Conservation (phyloP, 1,284 basidiomycete species). For the Sanghuangporus sanghuang region DNA sequence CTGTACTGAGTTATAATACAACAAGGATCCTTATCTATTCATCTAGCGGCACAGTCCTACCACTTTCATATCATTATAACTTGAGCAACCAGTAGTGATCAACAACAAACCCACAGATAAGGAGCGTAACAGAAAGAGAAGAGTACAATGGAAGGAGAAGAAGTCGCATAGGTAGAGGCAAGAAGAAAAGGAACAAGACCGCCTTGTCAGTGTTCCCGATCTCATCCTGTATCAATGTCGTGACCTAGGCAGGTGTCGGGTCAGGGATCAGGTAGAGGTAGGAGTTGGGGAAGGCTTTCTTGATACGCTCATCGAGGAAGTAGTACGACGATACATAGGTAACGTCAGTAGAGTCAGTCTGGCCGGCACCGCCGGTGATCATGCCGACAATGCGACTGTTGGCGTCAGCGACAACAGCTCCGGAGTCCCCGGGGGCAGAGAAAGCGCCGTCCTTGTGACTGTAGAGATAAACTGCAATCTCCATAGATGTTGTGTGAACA, state of each 20-base stretch:
- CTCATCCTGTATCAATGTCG: too few relatives aligned
- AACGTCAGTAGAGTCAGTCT: not conserved
- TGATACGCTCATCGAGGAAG: constrained; percentile 1
- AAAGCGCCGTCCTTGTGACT: constrained; percentile 27
- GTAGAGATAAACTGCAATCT: constrained; percentile 27
- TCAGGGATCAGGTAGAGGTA: not conserved
- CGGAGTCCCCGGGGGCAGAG: constrained; percentile 30
- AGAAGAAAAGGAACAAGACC: too few relatives aligned
- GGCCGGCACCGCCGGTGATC: constrained; percentile 4
- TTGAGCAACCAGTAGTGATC: too few relatives aligned
- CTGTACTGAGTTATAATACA: too few relatives aligned
- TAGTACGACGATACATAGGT: constrained; percentile 1
- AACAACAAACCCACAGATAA: too few relatives aligned
- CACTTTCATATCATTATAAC: too few relatives aligned
- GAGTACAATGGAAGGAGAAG: too few relatives aligned
- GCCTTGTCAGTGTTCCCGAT: too few relatives aligned
- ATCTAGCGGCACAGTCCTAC: too few relatives aligned
- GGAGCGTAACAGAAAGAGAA: too few relatives aligned
- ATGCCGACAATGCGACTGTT: constrained; percentile 20
- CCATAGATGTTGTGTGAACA: constrained; percentile 27
- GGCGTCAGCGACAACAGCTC: constrained; percentile 22
- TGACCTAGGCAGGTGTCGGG: not conserved
- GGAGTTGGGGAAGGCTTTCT: not conserved
- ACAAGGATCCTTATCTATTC: too few relatives aligned
- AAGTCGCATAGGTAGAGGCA: too few relatives aligned